These are phyloP conservation scores for Trichoderma atrobrunneum DNA, from an alignment of 2,329 filamentous ascomycete genomes.

Conservation along the genomic window DNA sequence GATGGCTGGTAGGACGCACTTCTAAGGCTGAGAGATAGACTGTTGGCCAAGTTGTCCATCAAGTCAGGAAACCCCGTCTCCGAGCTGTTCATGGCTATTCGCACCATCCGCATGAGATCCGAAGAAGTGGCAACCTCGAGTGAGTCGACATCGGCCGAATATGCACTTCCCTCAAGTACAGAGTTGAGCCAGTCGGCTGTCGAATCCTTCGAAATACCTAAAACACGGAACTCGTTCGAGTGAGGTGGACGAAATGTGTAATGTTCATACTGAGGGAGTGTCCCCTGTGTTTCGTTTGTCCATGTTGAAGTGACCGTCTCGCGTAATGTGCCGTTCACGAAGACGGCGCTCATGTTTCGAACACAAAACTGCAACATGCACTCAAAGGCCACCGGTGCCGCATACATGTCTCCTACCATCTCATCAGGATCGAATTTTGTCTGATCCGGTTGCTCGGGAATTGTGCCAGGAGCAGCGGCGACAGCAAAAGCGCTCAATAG, in stretches of 20 bases:
- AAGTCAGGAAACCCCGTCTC: not conserved
- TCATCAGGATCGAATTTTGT: not conserved
- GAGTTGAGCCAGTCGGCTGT: not conserved
- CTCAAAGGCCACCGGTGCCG: not conserved
- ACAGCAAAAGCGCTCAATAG: not conserved
- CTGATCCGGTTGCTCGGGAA: not conserved
- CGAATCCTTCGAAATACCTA: not conserved
- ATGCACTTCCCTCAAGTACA: not conserved
- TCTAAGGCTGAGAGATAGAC: not conserved
- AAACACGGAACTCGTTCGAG: not conserved
- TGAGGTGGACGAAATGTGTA: not conserved
- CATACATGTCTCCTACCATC: not conserved
- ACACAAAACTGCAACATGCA: slow-evolving; percentile 5
- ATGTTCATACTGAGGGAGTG: not conserved
- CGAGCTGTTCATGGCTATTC: not conserved
- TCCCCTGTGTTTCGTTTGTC: not conserved
- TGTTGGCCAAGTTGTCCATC: not conserved
- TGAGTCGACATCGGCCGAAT: not conserved
- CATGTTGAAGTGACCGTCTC: not conserved
- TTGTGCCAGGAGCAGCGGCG: not conserved
- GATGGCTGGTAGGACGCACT: not conserved
- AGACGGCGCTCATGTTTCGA: not conserved
- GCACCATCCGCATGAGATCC: not conserved
- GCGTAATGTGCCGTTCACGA: not conserved
- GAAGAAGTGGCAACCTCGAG: not conserved